Evolutionary conservation across 2,329 filamentous ascomycete species (phyloP).

Genomic region (Magnaporthiopsis poae): DNA sequence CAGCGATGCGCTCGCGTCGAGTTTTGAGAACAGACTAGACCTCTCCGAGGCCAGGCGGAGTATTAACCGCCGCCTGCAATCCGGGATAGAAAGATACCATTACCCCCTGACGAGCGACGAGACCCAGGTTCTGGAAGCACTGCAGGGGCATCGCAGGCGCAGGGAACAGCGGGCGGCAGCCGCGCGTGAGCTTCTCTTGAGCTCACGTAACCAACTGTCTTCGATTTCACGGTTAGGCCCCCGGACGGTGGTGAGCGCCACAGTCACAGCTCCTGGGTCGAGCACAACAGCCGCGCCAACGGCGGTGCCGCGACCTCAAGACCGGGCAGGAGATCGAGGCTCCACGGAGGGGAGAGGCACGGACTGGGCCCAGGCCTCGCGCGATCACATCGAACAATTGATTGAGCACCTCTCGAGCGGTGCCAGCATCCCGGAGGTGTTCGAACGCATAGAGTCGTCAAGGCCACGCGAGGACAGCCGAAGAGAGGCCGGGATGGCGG

Average conservation of each 20-base stretch:
- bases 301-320: not conserved
- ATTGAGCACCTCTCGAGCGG: not conserved
- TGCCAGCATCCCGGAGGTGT: not conserved
- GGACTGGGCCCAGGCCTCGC: not conserved
- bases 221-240: not conserved
- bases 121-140: constrained; percentile 45
- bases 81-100: constrained; percentile 31
- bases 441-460: not conserved
- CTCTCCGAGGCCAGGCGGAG: not conserved
- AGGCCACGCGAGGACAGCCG: not conserved
- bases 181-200: constrained; percentile 8
- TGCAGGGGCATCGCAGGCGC: constrained; percentile 43
- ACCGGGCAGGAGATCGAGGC: not conserved
- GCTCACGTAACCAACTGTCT: not conserved
- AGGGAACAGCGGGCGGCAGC: constrained; percentile 29
- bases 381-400: not conserved
- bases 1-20: constrained; percentile 21
- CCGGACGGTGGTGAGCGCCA: not conserved
- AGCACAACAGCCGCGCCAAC: constrained; percentile 1
- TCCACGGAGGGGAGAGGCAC: not conserved
- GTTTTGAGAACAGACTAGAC: constrained; percentile 6
- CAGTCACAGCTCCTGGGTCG: not conserved
- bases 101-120: constrained; percentile 44
- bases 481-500: not conserved
- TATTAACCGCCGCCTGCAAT: not conserved